These are phyloP conservation scores for Clonostachys rhizophaga DNA, from an alignment of 2,329 filamentous ascomycete genomes.

Conservation along the genomic window DNA sequence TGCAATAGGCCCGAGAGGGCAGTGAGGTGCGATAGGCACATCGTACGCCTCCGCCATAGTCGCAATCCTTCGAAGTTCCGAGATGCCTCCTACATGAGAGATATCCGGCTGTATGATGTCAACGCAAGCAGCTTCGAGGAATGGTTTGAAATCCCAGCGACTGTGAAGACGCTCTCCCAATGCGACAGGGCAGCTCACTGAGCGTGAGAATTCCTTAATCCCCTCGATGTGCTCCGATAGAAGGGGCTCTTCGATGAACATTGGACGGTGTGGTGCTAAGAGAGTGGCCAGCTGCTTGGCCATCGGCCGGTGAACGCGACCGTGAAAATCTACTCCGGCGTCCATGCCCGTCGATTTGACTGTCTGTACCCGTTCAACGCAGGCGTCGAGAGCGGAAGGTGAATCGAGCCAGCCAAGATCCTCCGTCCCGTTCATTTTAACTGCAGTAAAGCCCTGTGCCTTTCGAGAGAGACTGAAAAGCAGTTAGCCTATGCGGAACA, in stretches of 20 bases:
- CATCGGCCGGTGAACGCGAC: slow-evolving; percentile 75
- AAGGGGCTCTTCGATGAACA: slow-evolving; percentile 75
- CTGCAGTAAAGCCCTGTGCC: slow-evolving; percentile 57
- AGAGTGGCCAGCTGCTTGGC: slow-evolving; percentile 68
- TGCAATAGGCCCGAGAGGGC: slow-evolving; percentile 68
- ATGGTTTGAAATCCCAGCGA: slow-evolving; percentile 70
- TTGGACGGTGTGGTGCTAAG: slow-evolving; percentile 61
- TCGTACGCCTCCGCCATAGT: slow-evolving; percentile 71
- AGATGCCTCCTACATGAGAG: slow-evolving; percentile 67
- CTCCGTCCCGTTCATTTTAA: slow-evolving; percentile 80
- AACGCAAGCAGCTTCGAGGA: slow-evolving; percentile 62
- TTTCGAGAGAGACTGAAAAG: slow-evolving; percentile 43
- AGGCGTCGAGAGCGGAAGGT: slow-evolving; percentile 55
- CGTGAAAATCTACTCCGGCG: slow-evolving; percentile 74
- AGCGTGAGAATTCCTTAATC: slow-evolving; percentile 36
- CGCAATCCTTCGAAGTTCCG: slow-evolving; percentile 65
- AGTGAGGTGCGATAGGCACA: slow-evolving; percentile 69
- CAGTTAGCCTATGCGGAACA: not conserved
- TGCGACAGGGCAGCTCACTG: slow-evolving; percentile 61
- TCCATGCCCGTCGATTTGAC: slow-evolving; percentile 70
- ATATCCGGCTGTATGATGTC: slow-evolving; percentile 74
- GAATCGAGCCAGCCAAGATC: slow-evolving; percentile 75
- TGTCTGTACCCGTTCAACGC: slow-evolving; percentile 61
- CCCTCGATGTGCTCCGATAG: slow-evolving; percentile 64
- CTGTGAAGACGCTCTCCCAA: slow-evolving; percentile 68